Evolutionary conservation across 2,329 filamentous ascomycete genomes (phyloP).

Genomic region (Pseudogymnoascus sp.): DNA sequence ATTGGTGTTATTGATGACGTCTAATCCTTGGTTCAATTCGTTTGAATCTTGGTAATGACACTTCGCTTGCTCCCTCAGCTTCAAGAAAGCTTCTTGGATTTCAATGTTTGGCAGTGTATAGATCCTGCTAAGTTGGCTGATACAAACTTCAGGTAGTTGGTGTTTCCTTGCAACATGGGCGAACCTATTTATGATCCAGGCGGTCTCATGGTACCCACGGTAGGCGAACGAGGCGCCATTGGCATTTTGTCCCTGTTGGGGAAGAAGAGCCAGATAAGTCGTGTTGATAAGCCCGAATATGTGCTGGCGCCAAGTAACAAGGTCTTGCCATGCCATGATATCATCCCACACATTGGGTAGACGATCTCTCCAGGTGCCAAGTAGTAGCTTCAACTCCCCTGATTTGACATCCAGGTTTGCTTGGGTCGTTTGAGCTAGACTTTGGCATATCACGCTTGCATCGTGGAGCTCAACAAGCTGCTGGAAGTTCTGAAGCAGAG

Average conservation of each 20-base stretch:
- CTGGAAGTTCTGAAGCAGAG: conserved; percentile 94
- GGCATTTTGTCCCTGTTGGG: conserved; percentile 69
- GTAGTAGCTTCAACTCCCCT: conserved; percentile 84
- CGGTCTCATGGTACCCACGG: conserved; percentile 94
- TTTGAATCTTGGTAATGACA: conserved; percentile 96
- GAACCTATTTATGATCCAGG: conserved; percentile 99
- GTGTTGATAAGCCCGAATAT: conserved; percentile 97
- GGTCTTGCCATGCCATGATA: conserved; percentile 97
- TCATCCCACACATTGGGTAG: conserved; percentile 98
- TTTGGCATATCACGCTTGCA: conserved; percentile 91
- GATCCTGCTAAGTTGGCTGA: conserved; percentile 91
- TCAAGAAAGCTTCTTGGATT: conserved; percentile 97
- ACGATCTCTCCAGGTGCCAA: conserved; percentile 91
- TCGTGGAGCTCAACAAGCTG: conserved; percentile 95
- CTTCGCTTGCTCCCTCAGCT: conserved; percentile 95
- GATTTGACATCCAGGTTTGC: conserved; percentile 88
- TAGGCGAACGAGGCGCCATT: conserved; percentile 85
- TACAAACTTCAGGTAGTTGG: conserved; percentile 92
- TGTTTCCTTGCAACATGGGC: conserved; percentile 97
- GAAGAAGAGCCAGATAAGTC: conserved; percentile 80
- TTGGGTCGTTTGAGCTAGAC: conserved; percentile 74
- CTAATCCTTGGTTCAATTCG: conserved; percentile 83
- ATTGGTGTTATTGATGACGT: conserved; percentile 99
- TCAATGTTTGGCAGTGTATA: conserved; percentile 99
- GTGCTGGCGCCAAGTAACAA: conserved; percentile 99